Evolutionary conservation across 108 stramenopile genomes (phyloP), one percentile per base, ranked within the genome.

Genomic region (Skeletonema marinoi): DNA sequence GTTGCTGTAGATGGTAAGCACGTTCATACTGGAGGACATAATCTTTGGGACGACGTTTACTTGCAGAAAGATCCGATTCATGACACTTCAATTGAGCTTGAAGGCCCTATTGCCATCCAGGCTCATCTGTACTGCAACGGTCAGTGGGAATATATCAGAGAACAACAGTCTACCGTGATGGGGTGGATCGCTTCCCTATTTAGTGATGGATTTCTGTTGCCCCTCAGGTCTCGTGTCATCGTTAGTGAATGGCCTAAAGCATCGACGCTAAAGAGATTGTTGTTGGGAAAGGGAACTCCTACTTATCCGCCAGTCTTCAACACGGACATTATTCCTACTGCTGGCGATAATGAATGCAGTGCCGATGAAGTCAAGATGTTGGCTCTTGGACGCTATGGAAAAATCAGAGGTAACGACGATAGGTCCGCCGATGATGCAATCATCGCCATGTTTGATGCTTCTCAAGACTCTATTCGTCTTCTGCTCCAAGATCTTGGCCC

Each of bases 1-100:
- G 85, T 88, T 76, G 88, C 88, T 12, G 86, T 88, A 9, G 88
- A 88, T 72, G 86, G 88, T 31, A 81, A 78, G 48, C 71, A 75
- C 70, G 71, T 88, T 25, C 85, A 85, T 63, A 86, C 85, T 25
- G 10, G 88, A 16, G 88, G 88, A 10, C 88, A 88, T 60, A 88
- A 88, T 62, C 73, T 84, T 30, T 86, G 88, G 88, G 83, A 86
- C 73, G 33, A 58, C 11, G 80, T 82, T 62, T 88, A 88, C 58
- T 70, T 88, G 10, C 9, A 62, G 16, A 30, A 68, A 19, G 71
- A 77, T 65, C 88, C 88, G 6, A 83, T 86, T 21, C 83, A 86
- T 65, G 88, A 88, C 71, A 35, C 85, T 10, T 75, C 75, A 2
- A 61, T 88, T 19, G 78, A 85, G 68, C 70, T 88, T 41, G 84